Evolutionary conservation across 2,329 filamentous ascomycete species (phyloP).

Genomic region (Tothia fuscella): DNA sequence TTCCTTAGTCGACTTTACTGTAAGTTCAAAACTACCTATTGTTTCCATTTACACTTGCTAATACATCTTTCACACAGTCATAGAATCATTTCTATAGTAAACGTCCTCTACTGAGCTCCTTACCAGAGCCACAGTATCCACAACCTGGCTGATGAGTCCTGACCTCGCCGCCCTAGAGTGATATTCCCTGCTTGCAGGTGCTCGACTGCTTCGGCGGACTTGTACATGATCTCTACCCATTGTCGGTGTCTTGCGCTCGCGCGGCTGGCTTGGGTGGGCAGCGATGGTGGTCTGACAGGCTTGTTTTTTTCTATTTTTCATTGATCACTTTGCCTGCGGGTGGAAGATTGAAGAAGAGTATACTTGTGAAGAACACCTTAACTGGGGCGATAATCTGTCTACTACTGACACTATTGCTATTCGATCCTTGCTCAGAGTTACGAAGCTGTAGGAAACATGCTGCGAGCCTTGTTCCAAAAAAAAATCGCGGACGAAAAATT

Average conservation of each 20-base stretch:
- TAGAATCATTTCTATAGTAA: slow-evolving; percentile 98
- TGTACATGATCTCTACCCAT: slow-evolving; percentile 91
- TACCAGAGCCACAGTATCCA: slow-evolving; percentile 83
- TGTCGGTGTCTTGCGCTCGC: slow-evolving; percentile 60
- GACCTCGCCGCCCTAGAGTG: slow-evolving; percentile 83
- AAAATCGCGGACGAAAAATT: background rate
- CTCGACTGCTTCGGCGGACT: slow-evolving; percentile 62
- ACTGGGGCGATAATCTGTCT: background rate
- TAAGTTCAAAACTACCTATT: no score
- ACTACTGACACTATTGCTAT: background rate
- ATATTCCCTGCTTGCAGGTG: slow-evolving; percentile 42
- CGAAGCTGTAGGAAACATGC: background rate
- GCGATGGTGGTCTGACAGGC: slow-evolving; percentile 85
- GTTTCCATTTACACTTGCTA: no score
- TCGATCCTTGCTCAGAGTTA: background rate
- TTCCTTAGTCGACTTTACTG: no score
- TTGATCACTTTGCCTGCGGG: slow-evolving; percentile 5
- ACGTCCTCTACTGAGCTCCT: slow-evolving; percentile 85
- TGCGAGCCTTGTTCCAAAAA: background rate
- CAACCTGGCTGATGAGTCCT: slow-evolving; percentile 84
- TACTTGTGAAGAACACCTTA: no score
- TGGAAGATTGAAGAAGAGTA: slow-evolving; percentile 10
- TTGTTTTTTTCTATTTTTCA: slow-evolving; percentile 11
- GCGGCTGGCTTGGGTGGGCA: slow-evolving; percentile 63
- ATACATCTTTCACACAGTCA: no score